Percentiles rank a stretch among this genome's conserved stretches.
phyloP scores from a whole-genome alignment of 2,329 filamentous ascomycete genomes.

The Cladosporium sp. region DNA sequence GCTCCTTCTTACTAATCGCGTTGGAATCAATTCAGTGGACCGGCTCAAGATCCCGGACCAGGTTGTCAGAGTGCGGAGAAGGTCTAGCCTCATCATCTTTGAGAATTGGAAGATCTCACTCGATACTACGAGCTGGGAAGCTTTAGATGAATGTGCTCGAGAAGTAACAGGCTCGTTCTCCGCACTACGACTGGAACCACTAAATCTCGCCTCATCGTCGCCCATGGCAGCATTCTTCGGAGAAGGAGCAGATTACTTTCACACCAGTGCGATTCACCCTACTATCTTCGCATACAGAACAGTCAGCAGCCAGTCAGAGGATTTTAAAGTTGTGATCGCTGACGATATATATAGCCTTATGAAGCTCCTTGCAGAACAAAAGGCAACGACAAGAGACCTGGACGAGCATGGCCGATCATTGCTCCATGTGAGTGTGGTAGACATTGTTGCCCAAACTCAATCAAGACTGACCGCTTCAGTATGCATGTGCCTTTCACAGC shows the following conservation, averaged over 20 bases:
- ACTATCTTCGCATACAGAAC: not conserved
- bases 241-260: not conserved
- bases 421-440: not conserved
- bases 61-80: not conserved
- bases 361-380: not conserved
- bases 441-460: not conserved
- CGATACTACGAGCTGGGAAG: not conserved
- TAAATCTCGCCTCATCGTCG: no score
- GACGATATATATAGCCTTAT: not conserved
- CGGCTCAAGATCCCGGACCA: not conserved
- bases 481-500: not conserved
- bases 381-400: not conserved
- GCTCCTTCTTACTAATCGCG: not conserved
- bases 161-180: not conserved
- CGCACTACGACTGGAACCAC: not conserved
- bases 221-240: not conserved
- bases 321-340: not conserved
- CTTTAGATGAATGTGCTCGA: not conserved
- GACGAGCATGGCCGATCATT: not conserved
- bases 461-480: not conserved
- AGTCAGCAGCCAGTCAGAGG: not conserved
- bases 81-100: not conserved
- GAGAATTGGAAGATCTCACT: not conserved
- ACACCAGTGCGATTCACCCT: not conserved
- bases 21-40: not conserved